Evolutionary conservation across 2,329 filamentous ascomycete genomes (phyloP).

Genomic region (Pyricularia grisea): DNA sequence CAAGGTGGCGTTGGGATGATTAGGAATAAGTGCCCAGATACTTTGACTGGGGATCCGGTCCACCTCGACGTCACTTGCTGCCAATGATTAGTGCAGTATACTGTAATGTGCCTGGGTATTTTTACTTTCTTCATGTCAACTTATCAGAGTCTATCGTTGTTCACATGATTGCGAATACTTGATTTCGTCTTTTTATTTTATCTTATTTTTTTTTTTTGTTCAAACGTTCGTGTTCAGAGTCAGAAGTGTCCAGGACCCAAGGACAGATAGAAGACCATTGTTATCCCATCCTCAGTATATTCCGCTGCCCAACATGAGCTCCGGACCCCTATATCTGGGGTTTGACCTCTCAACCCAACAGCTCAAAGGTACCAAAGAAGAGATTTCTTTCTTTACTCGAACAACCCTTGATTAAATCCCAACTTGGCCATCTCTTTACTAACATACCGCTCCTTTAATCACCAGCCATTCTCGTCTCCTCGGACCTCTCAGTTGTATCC

Average conservation of each 20-base stretch:
- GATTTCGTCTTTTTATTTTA: background rate
- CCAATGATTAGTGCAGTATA: background rate
- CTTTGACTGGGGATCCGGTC: background rate
- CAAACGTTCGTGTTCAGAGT: background rate
- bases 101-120: background rate
- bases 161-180: background rate
- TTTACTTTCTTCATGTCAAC: background rate
- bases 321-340: slow-evolving; percentile 68
- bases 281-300: background rate
- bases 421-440: background rate
- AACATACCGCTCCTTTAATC: slow-evolving; percentile 2
- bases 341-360: slow-evolving; percentile 97
- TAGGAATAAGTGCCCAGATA: background rate
- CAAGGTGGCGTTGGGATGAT: background rate
- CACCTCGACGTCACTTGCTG: background rate
- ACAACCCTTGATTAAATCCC: background rate
- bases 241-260: background rate
- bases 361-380: slow-evolving; percentile 59
- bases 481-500: slow-evolving; percentile 69
- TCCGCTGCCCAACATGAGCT: slow-evolving; percentile 3
- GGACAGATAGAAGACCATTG: background rate
- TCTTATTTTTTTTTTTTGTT: background rate
- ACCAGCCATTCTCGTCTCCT: slow-evolving; percentile 71
- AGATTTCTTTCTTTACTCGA: background rate
- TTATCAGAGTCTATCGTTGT: background rate